These are phyloP conservation scores for Fusarium nanum DNA, from an alignment of 2,329 filamentous ascomycete species.

Conservation along the genomic window DNA sequence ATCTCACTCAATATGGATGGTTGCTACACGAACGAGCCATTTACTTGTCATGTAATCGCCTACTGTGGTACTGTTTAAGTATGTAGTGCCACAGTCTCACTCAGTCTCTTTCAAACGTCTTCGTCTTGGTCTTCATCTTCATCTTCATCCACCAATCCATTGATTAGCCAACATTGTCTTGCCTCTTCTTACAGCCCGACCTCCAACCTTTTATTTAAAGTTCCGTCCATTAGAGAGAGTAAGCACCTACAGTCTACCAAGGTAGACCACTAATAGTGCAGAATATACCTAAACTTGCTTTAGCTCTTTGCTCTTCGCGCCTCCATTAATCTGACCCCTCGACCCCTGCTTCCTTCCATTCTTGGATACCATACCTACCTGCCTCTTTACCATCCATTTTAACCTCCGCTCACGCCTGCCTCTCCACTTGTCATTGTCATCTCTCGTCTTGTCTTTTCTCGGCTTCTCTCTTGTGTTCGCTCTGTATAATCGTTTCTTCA, in stretches of 20 bases:
- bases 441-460: slow-evolving; percentile 2
- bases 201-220: slow-evolving; percentile 17
- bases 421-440: slow-evolving; percentile 20
- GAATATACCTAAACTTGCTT: slow-evolving; percentile 6
- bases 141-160: neutral
- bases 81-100: neutral
- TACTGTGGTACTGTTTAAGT: neutral
- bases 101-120: neutral
- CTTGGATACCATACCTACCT: slow-evolving; percentile 2
- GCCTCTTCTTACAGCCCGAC: slow-evolving; percentile 1
- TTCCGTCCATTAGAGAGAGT: slow-evolving; percentile 4
- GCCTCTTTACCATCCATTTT: slow-evolving; percentile 6
- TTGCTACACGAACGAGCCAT: slow-evolving; percentile 6
- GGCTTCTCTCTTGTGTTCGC: slow-evolving; percentile 12
- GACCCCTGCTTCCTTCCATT: slow-evolving; percentile 27
- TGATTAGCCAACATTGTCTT: neutral
- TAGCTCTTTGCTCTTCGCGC: slow-evolving; percentile 30
- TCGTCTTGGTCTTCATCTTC: neutral
- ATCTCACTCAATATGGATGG: neutral
- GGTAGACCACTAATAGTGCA: neutral
- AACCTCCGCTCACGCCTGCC: slow-evolving; percentile 10
- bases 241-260: neutral
- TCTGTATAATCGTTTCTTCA: slow-evolving; percentile 14
- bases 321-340: slow-evolving; percentile 15
- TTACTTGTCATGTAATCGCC: neutral